Evolutionary conservation across 139 green algal species (phyloP).

Genomic region (Marvania coccoides): DNA sequence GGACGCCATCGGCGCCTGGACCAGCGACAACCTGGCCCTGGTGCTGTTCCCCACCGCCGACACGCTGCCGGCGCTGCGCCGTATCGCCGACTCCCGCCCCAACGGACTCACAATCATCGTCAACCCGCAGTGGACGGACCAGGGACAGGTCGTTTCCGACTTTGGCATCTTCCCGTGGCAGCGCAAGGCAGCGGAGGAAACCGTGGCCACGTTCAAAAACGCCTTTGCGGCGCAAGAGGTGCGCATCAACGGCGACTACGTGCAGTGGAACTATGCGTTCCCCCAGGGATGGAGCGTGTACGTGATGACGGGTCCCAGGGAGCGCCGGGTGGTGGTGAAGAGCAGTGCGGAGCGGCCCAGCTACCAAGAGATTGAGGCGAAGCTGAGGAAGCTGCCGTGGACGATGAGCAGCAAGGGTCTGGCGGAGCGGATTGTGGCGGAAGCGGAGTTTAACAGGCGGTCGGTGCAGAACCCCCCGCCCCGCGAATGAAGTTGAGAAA

Average conservation of each 20-base stretch:
- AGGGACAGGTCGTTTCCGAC: slow-evolving; percentile 36
- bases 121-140: slow-evolving; percentile 67
- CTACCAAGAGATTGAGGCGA: slow-evolving; percentile 58
- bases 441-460: slow-evolving; percentile 43
- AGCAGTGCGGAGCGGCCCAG: slow-evolving; percentile 27
- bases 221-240: slow-evolving; percentile 63
- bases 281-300: slow-evolving; percentile 49
- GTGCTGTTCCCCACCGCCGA: slow-evolving; percentile 75
- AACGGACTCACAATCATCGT: slow-evolving; percentile 61
- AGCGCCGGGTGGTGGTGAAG: neutral
- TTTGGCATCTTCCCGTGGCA: slow-evolving; percentile 38
- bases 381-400: slow-evolving; percentile 28
- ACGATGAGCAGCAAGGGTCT: slow-evolving; percentile 43
- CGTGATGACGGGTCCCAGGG: neutral
- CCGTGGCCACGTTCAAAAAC: slow-evolving; percentile 51
- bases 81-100: slow-evolving; percentile 13
- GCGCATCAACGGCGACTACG: slow-evolving; percentile 56
- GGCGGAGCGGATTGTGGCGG: slow-evolving; percentile 35
- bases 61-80: slow-evolving; percentile 44
- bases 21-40: slow-evolving; percentile 41
- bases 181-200: slow-evolving; percentile 20
- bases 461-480: slow-evolving; percentile 22
- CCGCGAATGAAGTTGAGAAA: neutral
- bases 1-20: slow-evolving; percentile 70
- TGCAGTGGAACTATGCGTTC: slow-evolving; percentile 39